phyloP scores from a whole-genome alignment of 768 basidiomycete genomes.

The Amanita muscaria region DNA sequence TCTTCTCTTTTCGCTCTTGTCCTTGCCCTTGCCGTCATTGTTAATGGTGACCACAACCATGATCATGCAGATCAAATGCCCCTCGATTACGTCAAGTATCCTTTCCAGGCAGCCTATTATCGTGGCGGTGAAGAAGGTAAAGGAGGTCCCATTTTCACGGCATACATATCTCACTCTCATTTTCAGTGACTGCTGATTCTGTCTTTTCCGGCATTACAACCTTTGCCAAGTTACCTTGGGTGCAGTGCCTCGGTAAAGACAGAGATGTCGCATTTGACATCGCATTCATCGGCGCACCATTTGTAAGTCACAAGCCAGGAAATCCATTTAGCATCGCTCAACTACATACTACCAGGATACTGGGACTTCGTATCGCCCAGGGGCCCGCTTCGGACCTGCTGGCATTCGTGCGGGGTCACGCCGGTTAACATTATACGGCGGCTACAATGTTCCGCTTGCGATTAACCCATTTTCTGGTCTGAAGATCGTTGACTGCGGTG shows the following conservation, averaged over 20 bases:
- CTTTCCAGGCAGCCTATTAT: conserved; percentile 51
- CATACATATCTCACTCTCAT: background rate
- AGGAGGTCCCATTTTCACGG: conserved; percentile 1
- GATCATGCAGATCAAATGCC: conserved; percentile 49
- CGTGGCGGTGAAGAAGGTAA: conserved; percentile 49
- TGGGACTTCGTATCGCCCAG: conserved; percentile 70
- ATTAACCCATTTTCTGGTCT: conserved; percentile 66
- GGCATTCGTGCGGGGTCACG: conserved; percentile 77
- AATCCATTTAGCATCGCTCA: background rate
- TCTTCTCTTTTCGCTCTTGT: no score
- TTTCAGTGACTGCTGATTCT: conserved; percentile 65
- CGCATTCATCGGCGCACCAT: conserved; percentile 74
- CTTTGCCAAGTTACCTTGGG: conserved; percentile 84
- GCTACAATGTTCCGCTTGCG: conserved; percentile 68
- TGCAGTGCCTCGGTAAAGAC: conserved; percentile 64
- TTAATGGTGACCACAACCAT: conserved; percentile 28
- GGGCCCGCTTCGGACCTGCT: conserved; percentile 79
- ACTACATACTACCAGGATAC: conserved; percentile 38
- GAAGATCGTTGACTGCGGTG: conserved; percentile 68
- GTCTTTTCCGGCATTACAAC: conserved; percentile 78
- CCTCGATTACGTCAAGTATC: conserved; percentile 58
- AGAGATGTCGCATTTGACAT: conserved; percentile 59
- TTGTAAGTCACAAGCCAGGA: conserved; percentile 34
- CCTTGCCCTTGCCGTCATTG: conserved; percentile 16
- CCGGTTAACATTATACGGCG: conserved; percentile 64